Base-by-base conservation (phyloP, 169 alveolate genomes). In the Plasmodium knowlesi region DNA sequence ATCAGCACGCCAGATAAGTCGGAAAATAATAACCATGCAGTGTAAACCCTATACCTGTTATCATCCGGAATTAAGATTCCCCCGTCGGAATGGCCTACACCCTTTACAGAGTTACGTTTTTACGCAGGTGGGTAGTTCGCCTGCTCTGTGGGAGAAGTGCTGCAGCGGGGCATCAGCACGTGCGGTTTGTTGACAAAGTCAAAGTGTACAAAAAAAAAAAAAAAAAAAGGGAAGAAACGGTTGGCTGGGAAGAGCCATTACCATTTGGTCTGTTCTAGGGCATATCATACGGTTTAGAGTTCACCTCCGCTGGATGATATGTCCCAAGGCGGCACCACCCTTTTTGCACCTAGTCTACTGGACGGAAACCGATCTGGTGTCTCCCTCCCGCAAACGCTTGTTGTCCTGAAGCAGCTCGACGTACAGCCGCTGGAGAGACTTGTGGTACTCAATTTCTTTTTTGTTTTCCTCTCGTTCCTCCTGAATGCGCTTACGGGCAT, bases 401-500 rank as follows among this genome's bases (percentile, higher is more conserved):
- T 86, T 86, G 2, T 25, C 28, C 28, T 57, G 88, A 37, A 76
- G 81, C 22, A 88, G 78, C 22, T 89, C 91, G 8, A 84, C 76
- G 70, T 95, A 95, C 16, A 82, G n/a, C 28, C 82, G 72, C 88
- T 95, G 96, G 28, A 95, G 79, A 10, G 94, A 80, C 82, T 92
- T 84, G 72, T 95, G 95, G 14, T 83, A 72, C 34, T 84, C 92
- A 54, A 82, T 92, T 79, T 95, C 96, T 32, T 84, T 73, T 82
- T 84, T 84, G 37, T 82, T 92, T 57, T 83, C 89, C n/a, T 92
- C 82, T 5, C 81, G 73, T 32, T 89, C 79, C 22, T 95, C 82
- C 61, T 81, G 57, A 25, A 95, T 80, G 41, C 96, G 86, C 12
- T 28, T 70, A 19, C 39, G 34, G 46, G 89, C 95, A 14, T 89